Percentiles rank a stretch among this genome's conserved stretches.
Evolutionary conservation across 805 yeast genomes (phyloP).

Genomic region (Metschnikowia lunata): DNA sequence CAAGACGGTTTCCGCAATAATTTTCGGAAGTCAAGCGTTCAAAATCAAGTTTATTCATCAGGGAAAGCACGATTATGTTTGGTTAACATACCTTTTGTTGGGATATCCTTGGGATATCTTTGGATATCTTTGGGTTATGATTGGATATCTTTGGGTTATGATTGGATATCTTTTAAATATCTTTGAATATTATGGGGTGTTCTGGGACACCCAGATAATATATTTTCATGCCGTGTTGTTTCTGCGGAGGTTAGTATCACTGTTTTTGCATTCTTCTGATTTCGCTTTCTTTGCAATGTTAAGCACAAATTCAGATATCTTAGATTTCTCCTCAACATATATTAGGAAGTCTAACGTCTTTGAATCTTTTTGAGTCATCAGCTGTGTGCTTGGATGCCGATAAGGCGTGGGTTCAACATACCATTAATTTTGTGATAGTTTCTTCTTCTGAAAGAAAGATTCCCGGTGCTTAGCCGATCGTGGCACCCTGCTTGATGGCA

Average conservation of each 20-base stretch:
- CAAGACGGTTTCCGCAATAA: constrained; percentile 23
- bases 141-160: constrained; percentile 2
- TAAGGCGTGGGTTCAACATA: constrained; percentile 4
- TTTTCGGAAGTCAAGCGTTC: constrained; percentile 30
- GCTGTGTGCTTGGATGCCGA: constrained; percentile 6
- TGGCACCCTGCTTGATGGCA: constrained; percentile 51
- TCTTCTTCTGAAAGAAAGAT: neutral
- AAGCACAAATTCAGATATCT: constrained; percentile 22
- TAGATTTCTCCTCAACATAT: constrained; percentile 31
- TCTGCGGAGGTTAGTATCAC: too few species aligned
- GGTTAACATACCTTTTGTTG: constrained; percentile 12
- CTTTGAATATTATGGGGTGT: too few species aligned
- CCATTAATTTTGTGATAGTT: constrained; percentile 1
- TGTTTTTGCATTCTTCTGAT: too few species aligned
- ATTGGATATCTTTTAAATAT: too few species aligned
- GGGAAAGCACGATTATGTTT: constrained; percentile 1
- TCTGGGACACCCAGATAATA: too few species aligned
- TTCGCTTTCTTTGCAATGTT: neutral
- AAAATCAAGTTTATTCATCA: constrained; percentile 24
- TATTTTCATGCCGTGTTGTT: too few species aligned
- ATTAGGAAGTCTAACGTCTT: constrained; percentile 42
- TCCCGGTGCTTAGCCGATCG: constrained; percentile 23
- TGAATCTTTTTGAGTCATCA: constrained; percentile 34
- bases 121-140: neutral
- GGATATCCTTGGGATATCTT: neutral